Evolutionary conservation across 495 filamentous ascomycete genomes (phyloP).

Genomic region (Neurospora sp.): DNA sequence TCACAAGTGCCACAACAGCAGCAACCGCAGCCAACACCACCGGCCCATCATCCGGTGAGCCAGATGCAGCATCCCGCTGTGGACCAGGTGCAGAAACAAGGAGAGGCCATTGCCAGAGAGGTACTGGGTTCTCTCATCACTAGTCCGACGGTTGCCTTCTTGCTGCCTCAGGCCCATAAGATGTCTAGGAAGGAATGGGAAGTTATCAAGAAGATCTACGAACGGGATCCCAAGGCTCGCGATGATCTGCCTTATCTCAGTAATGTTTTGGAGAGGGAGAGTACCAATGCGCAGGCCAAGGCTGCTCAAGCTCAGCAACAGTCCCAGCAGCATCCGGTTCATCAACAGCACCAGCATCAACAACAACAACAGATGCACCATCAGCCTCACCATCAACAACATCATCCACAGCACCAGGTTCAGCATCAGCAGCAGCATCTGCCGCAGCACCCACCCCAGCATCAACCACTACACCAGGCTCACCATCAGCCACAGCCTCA

Average conservation of each 20-base stretch:
- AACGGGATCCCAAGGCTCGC: slow-evolving; percentile 37
- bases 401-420: slow-evolving; percentile 1
- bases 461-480: slow-evolving; percentile 1
- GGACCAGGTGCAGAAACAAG: slow-evolving; percentile 22
- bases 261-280: slow-evolving; percentile 32
- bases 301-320: slow-evolving; percentile 6
- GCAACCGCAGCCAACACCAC: slow-evolving; percentile 15
- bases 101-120: slow-evolving; percentile 41
- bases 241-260: slow-evolving; percentile 40
- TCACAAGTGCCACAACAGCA: slow-evolving; percentile 17
- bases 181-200: slow-evolving; percentile 54
- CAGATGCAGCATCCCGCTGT: background rate
- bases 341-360: background rate
- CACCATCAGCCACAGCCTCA: slow-evolving; percentile 1
- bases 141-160: slow-evolving; percentile 53
- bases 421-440: slow-evolving; percentile 1
- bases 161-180: slow-evolving; percentile 54
- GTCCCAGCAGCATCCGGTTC: slow-evolving; percentile 1
- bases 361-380: slow-evolving; percentile 3
- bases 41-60: slow-evolving; percentile 14
- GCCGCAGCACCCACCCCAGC: background rate
- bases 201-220: slow-evolving; percentile 50
- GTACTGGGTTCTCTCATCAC: slow-evolving; percentile 50
- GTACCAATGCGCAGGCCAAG: slow-evolving; percentile 8
- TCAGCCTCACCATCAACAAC: background rate